Conservation (phyloP, 768 basidiomycete genomes). For the Phylloporus arenicola region DNA sequence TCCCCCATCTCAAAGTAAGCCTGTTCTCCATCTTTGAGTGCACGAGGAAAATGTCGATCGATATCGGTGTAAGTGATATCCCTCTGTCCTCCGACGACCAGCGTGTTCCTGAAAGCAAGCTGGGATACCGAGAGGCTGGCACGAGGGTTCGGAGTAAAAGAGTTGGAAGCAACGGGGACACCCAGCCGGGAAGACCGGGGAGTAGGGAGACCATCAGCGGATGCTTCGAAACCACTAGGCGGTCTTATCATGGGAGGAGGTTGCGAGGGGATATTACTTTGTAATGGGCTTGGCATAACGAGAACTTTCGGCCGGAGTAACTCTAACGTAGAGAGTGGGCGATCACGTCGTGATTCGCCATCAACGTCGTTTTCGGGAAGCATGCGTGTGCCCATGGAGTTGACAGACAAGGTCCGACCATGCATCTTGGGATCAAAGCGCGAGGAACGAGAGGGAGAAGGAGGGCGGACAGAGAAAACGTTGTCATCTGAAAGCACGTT, state of each 20-base stretch:
- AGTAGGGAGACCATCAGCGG: slow-evolving; percentile 68
- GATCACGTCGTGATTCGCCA: slow-evolving; percentile 37
- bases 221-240: slow-evolving; percentile 57
- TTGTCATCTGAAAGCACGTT: slow-evolving; percentile 43
- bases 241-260: slow-evolving; percentile 31
- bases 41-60: slow-evolving; percentile 59
- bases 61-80: slow-evolving; percentile 60
- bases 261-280: slow-evolving; percentile 37
- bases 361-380: slow-evolving; percentile 51
- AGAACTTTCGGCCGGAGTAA: slow-evolving; percentile 87
- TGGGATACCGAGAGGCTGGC: slow-evolving; percentile 71
- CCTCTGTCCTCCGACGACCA: slow-evolving; percentile 62
- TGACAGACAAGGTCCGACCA: slow-evolving; percentile 57
- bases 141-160: slow-evolving; percentile 76
- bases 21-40: slow-evolving; percentile 75
- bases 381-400: slow-evolving; percentile 60
- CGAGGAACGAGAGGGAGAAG: slow-evolving; percentile 55
- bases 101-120: slow-evolving; percentile 78
- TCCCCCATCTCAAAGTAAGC: slow-evolving; percentile 43
- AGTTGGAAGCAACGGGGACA: slow-evolving; percentile 48
- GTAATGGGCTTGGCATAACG: slow-evolving; percentile 88
- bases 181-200: slow-evolving; percentile 53
- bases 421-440: slow-evolving; percentile 81
- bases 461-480: slow-evolving; percentile 64
- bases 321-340: slow-evolving; percentile 69